Evolutionary conservation across 352 stramenopile species (phyloP), one percentile per base, ranked within the genome.

Genomic region (Phytophthora aleatoria): DNA sequence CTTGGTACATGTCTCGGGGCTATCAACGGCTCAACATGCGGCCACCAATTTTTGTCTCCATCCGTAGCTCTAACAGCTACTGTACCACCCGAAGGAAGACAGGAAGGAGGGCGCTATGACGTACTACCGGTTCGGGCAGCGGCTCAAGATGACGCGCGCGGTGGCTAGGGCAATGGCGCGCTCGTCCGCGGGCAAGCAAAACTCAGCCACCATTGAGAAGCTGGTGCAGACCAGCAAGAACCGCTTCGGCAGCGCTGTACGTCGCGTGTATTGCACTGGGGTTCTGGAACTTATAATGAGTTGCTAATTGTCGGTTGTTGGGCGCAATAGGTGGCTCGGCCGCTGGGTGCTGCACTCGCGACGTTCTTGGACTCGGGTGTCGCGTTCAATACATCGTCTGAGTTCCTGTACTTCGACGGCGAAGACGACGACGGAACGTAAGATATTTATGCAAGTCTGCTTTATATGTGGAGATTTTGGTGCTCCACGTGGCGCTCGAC

Each of bases 381-480:
- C 39, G 68, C 69, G 47, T 89, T 90, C 62, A 82, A 86, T 65
- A 74, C 74, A 60, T 73, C 79, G 39, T 76, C 64, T 38, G 73
- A 87, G 67, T 92, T 83, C 56, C 71, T 92, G 60, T 92, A 81
- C 76, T 92, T 92, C 61, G 81, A 92, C 68, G 79, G 76, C 35
- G 81, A 92, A 68, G 83, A 92, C 65, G 83, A 92, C 67, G 83
- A 92, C 71, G 83, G 83, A 61, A 92, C 83, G 83, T 92, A 90
- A 64, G 83, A 74, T 43, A 48, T 41, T n/a, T 43, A 6, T 31
- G 8, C 10, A 39, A 44, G 58, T 71, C 38, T 56, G 28, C 16
- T 60, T 8, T 57, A 13, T 27, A 16, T 50, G 26, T 67, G 13
- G n/a, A 49, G 39, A 48, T 7, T 27, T 55, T 47, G 49, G 35